phyloP scores from a whole-genome alignment of 1,139 yeast species.

The Ogataea hybrid region DNA sequence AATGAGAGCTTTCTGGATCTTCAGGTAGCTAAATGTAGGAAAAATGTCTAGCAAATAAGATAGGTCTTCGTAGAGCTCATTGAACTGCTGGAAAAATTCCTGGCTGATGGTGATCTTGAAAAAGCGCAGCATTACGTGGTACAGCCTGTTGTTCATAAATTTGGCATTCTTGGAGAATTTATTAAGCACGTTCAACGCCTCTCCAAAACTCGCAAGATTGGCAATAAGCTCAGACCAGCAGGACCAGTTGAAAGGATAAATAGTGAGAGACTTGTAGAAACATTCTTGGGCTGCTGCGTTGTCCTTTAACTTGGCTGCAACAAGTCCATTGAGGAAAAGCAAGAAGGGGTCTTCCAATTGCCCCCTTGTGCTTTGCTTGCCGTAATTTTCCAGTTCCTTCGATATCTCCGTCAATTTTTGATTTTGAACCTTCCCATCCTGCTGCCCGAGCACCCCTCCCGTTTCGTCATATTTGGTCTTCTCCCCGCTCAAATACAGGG shows the following conservation, averaged over 20 bases:
- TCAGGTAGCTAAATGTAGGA: constrained; percentile 72
- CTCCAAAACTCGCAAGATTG: constrained; percentile 63
- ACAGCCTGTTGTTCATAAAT: constrained; percentile 27
- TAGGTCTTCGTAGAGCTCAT: constrained; percentile 48
- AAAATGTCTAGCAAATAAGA: constrained; percentile 48
- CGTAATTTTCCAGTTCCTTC: constrained; percentile 44
- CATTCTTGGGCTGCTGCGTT: constrained; percentile 54
- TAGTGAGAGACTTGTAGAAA: constrained; percentile 54
- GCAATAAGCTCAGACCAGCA: constrained; percentile 84
- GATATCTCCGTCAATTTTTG: constrained; percentile 32
- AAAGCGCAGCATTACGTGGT: constrained; percentile 55
- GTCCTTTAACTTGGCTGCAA: constrained; percentile 63
- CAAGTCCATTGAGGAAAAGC: constrained; percentile 65
- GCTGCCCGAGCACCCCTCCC: constrained; percentile 58
- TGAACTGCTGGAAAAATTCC: constrained; percentile 73
- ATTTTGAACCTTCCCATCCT: constrained; percentile 33
- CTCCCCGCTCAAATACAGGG: constrained; percentile 51
- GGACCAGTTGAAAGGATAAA: constrained; percentile 89
- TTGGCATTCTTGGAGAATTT: constrained; percentile 36
- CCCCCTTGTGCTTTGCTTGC: constrained; percentile 26
- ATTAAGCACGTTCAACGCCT: constrained; percentile 49
- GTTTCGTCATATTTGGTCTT: constrained; percentile 66
- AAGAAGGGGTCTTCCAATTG: constrained; percentile 56
- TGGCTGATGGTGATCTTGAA: constrained; percentile 72
- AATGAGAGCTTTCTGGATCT: constrained; percentile 76